A percentile compares a stretch with the other conserved stretches of the same genome.
Evolutionary conservation across 148 eudicot species (phyloP).

Genomic region (Mesembryanthemum crystallinum): DNA sequence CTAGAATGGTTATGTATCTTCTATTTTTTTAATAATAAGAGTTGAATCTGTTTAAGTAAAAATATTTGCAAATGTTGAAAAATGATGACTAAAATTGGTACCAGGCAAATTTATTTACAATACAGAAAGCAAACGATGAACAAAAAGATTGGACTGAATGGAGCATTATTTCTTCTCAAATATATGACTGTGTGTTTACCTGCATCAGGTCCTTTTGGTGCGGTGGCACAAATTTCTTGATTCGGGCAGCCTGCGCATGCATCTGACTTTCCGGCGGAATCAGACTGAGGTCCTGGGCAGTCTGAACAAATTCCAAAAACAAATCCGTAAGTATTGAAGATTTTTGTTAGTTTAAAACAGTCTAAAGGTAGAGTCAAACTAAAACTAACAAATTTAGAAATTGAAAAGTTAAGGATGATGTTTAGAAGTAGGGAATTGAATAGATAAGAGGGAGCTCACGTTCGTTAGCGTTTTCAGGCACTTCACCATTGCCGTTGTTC

Average conservation of each 20-base stretch:
- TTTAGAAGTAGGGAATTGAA: not conserved
- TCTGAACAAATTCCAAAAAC: constrained; percentile 37
- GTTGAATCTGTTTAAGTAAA: too few relatives aligned
- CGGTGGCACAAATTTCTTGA: constrained; percentile 84
- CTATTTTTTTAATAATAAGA: not conserved
- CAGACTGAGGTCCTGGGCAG: constrained; percentile 86
- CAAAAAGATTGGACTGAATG: not conserved
- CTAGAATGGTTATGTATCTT: not conserved
- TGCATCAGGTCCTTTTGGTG: constrained; percentile 97
- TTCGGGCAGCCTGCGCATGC: constrained; percentile 88
- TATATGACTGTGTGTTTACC: constrained; percentile 32
- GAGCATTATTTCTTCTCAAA: not conserved
- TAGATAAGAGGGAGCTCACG: constrained; percentile 32
- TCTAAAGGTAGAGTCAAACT: not conserved
- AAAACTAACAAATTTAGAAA: not conserved
- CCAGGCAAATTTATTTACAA: not conserved
- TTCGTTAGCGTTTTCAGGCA: constrained; percentile 81
- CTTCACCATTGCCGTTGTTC: constrained; percentile 43
- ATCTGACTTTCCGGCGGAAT: constrained; percentile 80
- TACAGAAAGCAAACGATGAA: not conserved
- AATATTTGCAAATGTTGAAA: not conserved
- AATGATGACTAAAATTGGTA: not conserved
- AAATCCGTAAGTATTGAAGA: not conserved
- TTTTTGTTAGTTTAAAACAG: not conserved
- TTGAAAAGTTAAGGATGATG: not conserved